A percentile compares a stretch with the other conserved stretches of the same genome.
Evolutionary conservation across 768 basidiomycete species (phyloP).

Genomic region (Dioszegia hungarica): DNA sequence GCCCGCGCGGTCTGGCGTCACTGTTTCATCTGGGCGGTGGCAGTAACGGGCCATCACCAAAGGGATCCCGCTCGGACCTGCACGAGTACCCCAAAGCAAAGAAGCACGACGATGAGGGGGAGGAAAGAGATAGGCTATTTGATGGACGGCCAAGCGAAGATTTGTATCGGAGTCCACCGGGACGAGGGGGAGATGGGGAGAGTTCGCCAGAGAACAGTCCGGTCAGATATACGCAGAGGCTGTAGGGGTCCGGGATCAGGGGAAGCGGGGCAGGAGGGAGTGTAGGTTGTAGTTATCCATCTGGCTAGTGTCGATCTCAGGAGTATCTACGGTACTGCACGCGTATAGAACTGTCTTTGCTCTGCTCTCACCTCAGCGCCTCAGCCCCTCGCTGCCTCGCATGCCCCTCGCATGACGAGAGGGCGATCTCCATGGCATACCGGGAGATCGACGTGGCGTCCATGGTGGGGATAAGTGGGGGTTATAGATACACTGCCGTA

Average conservation of each 20-base stretch:
- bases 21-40: background rate
- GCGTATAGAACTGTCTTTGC: too few species aligned
- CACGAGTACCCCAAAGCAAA: background rate
- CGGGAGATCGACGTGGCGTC: too few species aligned
- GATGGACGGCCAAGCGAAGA: background rate
- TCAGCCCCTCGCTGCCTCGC: too few species aligned
- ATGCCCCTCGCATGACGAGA: too few species aligned
- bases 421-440: too few species aligned
- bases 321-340: too few species aligned
- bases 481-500: too few species aligned
- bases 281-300: background rate
- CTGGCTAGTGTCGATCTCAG: too few species aligned
- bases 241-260: background rate
- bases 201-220: slow-evolving; percentile 2
- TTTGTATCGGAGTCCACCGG: slow-evolving; percentile 5
- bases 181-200: background rate
- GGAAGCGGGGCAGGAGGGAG: too few species aligned
- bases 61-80: background rate
- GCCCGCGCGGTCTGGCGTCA: background rate
- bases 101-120: background rate
- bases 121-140: background rate
- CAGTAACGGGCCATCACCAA: background rate
- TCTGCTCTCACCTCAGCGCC: too few species aligned
- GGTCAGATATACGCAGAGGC: background rate
- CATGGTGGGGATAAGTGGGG: too few species aligned